phyloP scores from a whole-genome alignment of 2,329 filamentous ascomycete genomes.

The Hymenotorrendiella dingleyae region DNA sequence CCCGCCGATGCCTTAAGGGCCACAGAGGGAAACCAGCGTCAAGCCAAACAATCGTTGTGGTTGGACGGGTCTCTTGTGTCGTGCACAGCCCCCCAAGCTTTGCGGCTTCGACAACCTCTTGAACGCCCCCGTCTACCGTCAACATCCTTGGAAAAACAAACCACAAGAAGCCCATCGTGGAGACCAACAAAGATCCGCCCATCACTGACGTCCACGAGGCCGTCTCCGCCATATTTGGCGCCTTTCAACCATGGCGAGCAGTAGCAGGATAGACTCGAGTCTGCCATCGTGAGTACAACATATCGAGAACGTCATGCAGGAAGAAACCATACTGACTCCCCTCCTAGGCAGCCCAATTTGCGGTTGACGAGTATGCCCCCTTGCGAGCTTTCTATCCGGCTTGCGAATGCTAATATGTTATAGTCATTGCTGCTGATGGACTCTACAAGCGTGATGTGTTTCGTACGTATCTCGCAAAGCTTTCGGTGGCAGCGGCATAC shows the following conservation, averaged over 20 bases:
- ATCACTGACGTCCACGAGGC: slow-evolving; percentile 29
- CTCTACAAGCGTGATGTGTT: slow-evolving; percentile 99
- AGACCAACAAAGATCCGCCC: slow-evolving; percentile 10
- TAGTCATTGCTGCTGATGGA: slow-evolving; percentile 97
- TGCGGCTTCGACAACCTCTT: slow-evolving; percentile 16
- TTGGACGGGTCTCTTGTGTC: slow-evolving; percentile 14
- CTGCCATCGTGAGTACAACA: slow-evolving; percentile 52
- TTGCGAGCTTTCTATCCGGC: no score
- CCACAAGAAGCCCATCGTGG: slow-evolving; percentile 7
- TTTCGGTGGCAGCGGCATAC: background rate
- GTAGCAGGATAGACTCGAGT: slow-evolving; percentile 51
- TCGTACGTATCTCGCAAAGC: slow-evolving; percentile 55
- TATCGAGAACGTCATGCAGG: slow-evolving; percentile 6
- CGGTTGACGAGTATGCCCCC: slow-evolving; percentile 75
- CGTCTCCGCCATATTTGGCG: slow-evolving; percentile 27
- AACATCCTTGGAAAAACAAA: slow-evolving; percentile 7
- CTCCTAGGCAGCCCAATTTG: slow-evolving; percentile 70
- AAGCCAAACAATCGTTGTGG: slow-evolving; percentile 15
- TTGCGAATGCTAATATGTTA: slow-evolving; percentile 35
- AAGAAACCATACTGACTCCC: slow-evolving; percentile 22
- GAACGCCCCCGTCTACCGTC: slow-evolving; percentile 8
- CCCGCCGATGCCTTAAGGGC: background rate
- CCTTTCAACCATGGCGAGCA: slow-evolving; percentile 38
- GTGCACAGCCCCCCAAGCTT: slow-evolving; percentile 22
- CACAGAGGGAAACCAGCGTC: slow-evolving; percentile 13